Percentiles rank a stretch among this genome's conserved stretches.
Evolutionary conservation across 768 basidiomycete genomes (phyloP).

Genomic region (Suillus bovinus): DNA sequence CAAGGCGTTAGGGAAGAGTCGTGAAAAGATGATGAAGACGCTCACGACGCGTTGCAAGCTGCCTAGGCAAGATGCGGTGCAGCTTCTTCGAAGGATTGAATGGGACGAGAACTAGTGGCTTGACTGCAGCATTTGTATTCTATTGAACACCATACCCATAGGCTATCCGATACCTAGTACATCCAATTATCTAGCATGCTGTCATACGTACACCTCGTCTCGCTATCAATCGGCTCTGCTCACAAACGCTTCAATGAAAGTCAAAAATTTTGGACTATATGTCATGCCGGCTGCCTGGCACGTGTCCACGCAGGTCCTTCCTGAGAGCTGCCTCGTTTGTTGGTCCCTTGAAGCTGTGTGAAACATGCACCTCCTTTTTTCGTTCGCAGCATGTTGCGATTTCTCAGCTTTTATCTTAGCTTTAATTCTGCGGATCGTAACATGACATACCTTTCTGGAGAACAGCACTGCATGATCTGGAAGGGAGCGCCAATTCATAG

Average conservation of each 20-base stretch:
- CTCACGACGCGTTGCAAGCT: slow-evolving; percentile 30
- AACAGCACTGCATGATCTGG: neutral
- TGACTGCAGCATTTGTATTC: neutral
- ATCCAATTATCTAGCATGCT: neutral
- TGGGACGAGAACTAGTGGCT: neutral
- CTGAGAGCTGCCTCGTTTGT: neutral
- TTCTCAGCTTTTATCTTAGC: neutral
- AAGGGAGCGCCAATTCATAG: neutral
- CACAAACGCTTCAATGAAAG: neutral
- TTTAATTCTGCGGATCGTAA: neutral
- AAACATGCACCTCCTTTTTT: neutral
- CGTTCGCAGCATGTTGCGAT: neutral
- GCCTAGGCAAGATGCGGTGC: slow-evolving; percentile 19
- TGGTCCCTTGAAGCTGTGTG: neutral
- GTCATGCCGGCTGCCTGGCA: neutral
- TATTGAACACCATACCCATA: neutral
- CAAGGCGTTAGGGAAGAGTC: neutral
- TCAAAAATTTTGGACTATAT: neutral
- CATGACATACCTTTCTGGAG: neutral
- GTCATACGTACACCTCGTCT: neutral
- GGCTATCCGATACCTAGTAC: neutral
- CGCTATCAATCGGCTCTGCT: neutral
- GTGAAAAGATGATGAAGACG: neutral
- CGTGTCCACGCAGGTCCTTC: neutral
- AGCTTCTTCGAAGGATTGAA: slow-evolving; percentile 23